Evolutionary conservation across 2,329 filamentous ascomycete genomes (phyloP).

Genomic region (Trichoderma hamatum): DNA sequence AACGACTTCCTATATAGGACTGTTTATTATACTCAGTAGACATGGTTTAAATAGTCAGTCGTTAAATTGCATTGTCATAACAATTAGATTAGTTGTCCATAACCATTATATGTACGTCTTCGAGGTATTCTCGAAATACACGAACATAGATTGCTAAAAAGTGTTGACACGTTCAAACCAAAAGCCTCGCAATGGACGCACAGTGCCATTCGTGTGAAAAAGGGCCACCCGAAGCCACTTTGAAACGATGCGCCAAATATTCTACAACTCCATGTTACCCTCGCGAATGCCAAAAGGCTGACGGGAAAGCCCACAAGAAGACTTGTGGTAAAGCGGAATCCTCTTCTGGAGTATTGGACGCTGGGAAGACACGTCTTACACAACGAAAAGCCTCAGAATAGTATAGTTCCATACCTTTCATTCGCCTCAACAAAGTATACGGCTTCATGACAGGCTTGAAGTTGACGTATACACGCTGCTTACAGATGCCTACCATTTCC

Average conservation of each 20-base stretch:
- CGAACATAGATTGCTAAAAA: not conserved
- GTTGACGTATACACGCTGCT: conserved; percentile 50
- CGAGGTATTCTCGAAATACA: not conserved
- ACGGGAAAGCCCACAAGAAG: conserved; percentile 56
- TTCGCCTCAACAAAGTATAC: conserved; percentile 45
- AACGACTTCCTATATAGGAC: no score
- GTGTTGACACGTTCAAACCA: not conserved
- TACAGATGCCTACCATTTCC: conserved; percentile 53
- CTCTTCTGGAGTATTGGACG: not conserved
- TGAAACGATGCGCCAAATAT: conserved; percentile 53
- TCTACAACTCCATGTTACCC: conserved; percentile 53
- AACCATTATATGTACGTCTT: no score
- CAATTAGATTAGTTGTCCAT: no score
- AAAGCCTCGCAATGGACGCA: not conserved
- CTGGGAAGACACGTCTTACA: not conserved
- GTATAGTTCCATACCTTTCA: conserved; percentile 43
- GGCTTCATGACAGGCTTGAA: conserved; percentile 49
- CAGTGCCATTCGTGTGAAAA: conserved; percentile 39
- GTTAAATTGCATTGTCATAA: no score
- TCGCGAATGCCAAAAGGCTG: conserved; percentile 52
- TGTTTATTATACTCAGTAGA: no score
- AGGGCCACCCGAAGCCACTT: conserved; percentile 33
- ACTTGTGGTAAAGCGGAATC: conserved; percentile 39
- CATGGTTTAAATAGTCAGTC: no score
- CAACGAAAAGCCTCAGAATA: conserved; percentile 31